A percentile compares a stretch with the other conserved stretches of the same genome.
Evolutionary conservation across 2,329 filamentous ascomycete species (phyloP).

Genomic region (Scopulariopsis brevicaulis): DNA sequence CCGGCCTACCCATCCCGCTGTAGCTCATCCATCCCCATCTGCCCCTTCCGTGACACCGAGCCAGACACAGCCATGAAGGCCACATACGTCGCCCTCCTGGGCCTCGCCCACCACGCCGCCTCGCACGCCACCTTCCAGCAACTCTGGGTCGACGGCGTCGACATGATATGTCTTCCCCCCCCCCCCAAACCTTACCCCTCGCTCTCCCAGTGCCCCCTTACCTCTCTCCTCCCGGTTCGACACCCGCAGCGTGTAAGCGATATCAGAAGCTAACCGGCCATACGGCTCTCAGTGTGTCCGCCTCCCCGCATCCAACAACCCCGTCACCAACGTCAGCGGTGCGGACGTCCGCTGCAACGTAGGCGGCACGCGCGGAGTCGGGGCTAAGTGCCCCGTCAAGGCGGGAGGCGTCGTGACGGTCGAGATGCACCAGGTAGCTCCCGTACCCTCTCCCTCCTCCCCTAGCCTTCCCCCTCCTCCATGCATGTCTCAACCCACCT

Average conservation of each 20-base stretch:
- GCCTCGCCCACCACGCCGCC: slow-evolving; percentile 16
- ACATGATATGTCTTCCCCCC: slow-evolving; percentile 19
- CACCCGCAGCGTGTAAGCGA: neutral
- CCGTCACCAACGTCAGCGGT: slow-evolving; percentile 31
- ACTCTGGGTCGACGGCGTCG: slow-evolving; percentile 30
- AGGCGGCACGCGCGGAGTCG: slow-evolving; percentile 19
- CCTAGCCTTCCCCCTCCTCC: neutral
- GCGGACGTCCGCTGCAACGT: slow-evolving; percentile 33
- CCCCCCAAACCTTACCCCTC: too few species aligned
- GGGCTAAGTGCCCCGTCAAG: slow-evolving; percentile 30
- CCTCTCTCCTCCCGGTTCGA: neutral
- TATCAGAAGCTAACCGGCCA: slow-evolving; percentile 12
- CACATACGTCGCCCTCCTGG: neutral
- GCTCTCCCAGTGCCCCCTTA: too few species aligned
- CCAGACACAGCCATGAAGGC: slow-evolving; percentile 1
- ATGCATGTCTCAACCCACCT: neutral
- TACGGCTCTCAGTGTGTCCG: slow-evolving; percentile 28
- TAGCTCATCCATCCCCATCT: neutral
- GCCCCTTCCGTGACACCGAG: neutral
- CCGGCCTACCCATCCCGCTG: neutral
- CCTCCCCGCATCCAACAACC: slow-evolving; percentile 35
- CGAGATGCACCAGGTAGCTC: slow-evolving; percentile 40
- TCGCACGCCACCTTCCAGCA: slow-evolving; percentile 40
- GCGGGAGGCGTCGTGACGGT: slow-evolving; percentile 38
- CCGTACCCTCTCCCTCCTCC: neutral